Evolutionary conservation across 2,329 filamentous ascomycete genomes (phyloP), one percentile per base, ranked within the genome.

Genomic region (Trichophyton mentagrophytes): DNA sequence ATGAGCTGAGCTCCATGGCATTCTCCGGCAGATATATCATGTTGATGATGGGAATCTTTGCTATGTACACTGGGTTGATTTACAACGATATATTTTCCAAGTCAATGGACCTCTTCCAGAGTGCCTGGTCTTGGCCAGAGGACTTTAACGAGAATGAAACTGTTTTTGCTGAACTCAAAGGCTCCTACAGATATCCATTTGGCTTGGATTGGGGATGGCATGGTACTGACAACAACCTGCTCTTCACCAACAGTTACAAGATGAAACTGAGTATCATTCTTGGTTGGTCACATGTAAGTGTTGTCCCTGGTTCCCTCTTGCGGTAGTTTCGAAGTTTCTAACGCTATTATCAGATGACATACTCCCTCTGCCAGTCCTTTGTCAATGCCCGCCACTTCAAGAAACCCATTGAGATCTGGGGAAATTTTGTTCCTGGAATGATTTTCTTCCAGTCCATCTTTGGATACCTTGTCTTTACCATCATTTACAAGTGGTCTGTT

Each of bases 391-490:
- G 86, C 61, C 90, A 96, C 76, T 99, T 97, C 81, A 92, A 91
- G 79, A 89, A 86, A 65, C 89, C 89, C 55, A 89, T 97, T 67
- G 95, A 99, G 69, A 91, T 99, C 67, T 96, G 89, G 85, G 93
- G 90, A 66, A 97, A 97, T 77, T 99, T 99, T 70, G 77, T 99
- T 56, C 93, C 93, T 5, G 92, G 93, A 59, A 96, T 99, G 92
- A 90, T 99, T 69, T 99, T 99, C 79, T 97, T 99, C 84, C 95
- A 99, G 78, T 85, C 90, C 65, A 99, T 99, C 72, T 99, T 99
- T 66, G 93, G 93, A 58, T 99, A 99, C 72, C 83, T 99, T 17
- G 89, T 95, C 56, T 79, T 96, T 70, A 90, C 89, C 69, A 96
- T 99, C 70, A 77, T 99, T 67, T 97, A 95, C 82, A 99, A 99